Conservation (phyloP, 257 asterid species). For the Avicennia marina region DNA sequence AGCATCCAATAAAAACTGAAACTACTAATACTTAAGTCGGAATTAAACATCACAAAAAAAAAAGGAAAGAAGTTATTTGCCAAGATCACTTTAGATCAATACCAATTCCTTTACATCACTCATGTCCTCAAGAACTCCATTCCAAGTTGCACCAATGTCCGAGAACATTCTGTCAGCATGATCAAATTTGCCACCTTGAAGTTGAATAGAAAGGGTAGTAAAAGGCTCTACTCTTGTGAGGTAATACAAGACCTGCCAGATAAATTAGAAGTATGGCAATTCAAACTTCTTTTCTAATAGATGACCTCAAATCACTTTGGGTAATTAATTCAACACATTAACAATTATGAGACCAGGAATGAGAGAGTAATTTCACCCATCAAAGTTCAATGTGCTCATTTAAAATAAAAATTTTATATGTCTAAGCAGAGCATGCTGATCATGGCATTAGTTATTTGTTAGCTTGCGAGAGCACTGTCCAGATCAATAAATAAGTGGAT, state of each 20-base stretch:
- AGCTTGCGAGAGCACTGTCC: background rate
- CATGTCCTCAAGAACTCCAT: conserved; percentile 97
- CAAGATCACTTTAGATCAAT: conserved; percentile 17
- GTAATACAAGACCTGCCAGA: conserved; percentile 80
- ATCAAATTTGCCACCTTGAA: conserved; percentile 98
- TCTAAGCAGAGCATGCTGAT: background rate
- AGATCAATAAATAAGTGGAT: conserved; percentile 2
- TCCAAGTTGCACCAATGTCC: conserved; percentile 91
- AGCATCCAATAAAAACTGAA: background rate
- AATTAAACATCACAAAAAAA: background rate
- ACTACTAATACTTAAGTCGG: background rate
- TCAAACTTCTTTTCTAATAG: conserved; percentile 11
- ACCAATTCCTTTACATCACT: conserved; percentile 98
- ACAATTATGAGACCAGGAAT: background rate
- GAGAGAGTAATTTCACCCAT: conserved; percentile 11
- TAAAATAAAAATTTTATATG: background rate
- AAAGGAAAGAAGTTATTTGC: background rate
- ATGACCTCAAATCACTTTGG: conserved; percentile 18
- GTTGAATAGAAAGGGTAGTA: conserved; percentile 93
- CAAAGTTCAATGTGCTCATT: conserved; percentile 14
- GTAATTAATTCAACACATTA: background rate
- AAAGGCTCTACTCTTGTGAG: conserved; percentile 92
- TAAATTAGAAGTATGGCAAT: conserved; percentile 13
- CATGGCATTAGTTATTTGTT: conserved; percentile 11
- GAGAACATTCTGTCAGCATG: conserved; percentile 98